Conservation (phyloP, 352 stramenopile species). For the Phytophthora idaei region DNA sequence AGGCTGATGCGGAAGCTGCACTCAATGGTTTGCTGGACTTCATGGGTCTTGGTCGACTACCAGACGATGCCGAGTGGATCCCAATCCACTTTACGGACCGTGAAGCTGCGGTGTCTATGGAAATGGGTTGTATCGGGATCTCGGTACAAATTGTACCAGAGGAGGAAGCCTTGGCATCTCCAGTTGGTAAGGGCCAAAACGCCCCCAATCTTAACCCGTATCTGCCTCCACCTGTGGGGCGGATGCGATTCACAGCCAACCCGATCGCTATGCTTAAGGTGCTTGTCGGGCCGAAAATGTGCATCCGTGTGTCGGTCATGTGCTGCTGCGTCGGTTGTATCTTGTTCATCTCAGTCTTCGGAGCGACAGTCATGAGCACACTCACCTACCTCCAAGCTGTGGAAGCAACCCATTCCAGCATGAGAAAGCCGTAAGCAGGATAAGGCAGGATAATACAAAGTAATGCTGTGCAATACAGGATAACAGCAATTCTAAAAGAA, state of each 20-base stretch:
- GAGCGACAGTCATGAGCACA: slow-evolving; percentile 79
- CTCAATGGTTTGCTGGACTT: slow-evolving; percentile 74
- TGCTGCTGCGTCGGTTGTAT: slow-evolving; percentile 67
- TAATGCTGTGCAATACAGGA: slow-evolving; percentile 46
- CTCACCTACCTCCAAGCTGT: slow-evolving; percentile 53
- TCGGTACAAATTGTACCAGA: slow-evolving; percentile 87
- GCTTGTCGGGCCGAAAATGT: slow-evolving; percentile 70
- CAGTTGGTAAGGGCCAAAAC: slow-evolving; percentile 79
- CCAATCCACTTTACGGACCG: slow-evolving; percentile 80
- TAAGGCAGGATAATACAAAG: slow-evolving; percentile 10
- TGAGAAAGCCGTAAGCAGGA: slow-evolving; percentile 8
- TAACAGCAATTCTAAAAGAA: no score
- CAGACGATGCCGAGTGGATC: slow-evolving; percentile 79
- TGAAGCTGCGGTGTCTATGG: slow-evolving; percentile 61
- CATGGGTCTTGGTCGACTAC: slow-evolving; percentile 72
- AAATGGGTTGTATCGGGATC: slow-evolving; percentile 71
- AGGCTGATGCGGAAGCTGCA: slow-evolving; percentile 60
- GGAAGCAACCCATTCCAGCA: slow-evolving; percentile 6
- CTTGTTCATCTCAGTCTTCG: slow-evolving; percentile 70
- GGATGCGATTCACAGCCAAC: slow-evolving; percentile 85
- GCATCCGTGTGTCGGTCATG: slow-evolving; percentile 47
- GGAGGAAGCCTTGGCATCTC: slow-evolving; percentile 72
- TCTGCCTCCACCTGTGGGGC: slow-evolving; percentile 83
- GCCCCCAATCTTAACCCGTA: slow-evolving; percentile 93
- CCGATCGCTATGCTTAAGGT: slow-evolving; percentile 83